Conservation (phyloP, 331 rosid genomes). For the Prunus yedoensis region DNA sequence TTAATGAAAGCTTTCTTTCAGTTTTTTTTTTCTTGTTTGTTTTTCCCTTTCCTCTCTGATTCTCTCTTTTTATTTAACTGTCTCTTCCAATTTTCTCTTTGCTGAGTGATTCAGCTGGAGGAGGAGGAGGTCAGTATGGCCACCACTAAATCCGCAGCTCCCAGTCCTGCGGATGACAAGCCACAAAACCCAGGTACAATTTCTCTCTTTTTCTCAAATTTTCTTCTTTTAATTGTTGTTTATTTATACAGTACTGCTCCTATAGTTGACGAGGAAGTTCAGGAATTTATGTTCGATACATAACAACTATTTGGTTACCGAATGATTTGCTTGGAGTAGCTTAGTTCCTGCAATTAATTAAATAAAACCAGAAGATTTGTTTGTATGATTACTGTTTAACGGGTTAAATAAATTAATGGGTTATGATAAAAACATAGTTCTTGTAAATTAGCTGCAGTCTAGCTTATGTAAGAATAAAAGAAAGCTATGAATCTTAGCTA, state of each 20-base stretch:
- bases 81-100: background rate
- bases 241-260: background rate
- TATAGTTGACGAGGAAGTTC: background rate
- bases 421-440: background rate
- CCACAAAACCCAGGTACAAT: constrained; percentile 39
- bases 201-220: background rate
- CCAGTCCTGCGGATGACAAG: constrained; percentile 24
- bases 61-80: background rate
- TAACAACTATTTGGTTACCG: background rate
- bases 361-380: background rate
- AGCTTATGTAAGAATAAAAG: background rate
- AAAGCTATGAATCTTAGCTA: background rate
- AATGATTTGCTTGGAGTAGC: background rate
- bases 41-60: background rate
- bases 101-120: constrained; percentile 19
- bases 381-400: background rate
- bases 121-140: constrained; percentile 44
- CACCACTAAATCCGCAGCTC: constrained; percentile 26
- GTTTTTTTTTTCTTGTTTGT: background rate
- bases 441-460: background rate
- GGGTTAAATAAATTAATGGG: background rate
- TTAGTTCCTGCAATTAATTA: background rate
- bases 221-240: background rate
- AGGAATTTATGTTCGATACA: background rate
- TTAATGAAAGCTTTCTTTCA: background rate